Evolutionary conservation across 1,139 yeast species (phyloP).

Genomic region (Candida sp.): DNA sequence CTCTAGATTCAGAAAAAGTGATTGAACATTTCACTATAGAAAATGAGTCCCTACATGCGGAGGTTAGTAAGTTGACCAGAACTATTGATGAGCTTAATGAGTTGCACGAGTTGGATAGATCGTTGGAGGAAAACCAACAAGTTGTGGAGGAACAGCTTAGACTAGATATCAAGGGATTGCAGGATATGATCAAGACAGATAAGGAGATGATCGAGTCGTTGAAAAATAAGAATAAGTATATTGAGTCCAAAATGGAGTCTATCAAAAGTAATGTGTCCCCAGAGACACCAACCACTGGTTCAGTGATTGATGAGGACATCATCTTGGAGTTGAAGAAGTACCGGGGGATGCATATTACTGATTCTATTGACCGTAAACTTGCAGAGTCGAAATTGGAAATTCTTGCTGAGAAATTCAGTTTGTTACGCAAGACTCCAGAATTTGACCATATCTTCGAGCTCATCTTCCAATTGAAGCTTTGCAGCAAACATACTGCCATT

Average conservation of each 20-base stretch:
- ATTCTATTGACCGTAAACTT: slow-evolving; percentile 5
- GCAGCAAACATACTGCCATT: slow-evolving; percentile 3
- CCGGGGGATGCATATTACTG: background rate
- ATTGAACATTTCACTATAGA: slow-evolving; percentile 56
- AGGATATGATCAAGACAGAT: slow-evolving; percentile 22
- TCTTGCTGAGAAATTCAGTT: background rate
- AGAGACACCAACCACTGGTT: slow-evolving; percentile 1
- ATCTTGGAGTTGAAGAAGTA: slow-evolving; percentile 3
- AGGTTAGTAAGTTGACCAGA: slow-evolving; percentile 33
- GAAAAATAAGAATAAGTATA: slow-evolving; percentile 9
- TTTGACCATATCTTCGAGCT: background rate
- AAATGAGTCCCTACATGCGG: slow-evolving; percentile 43
- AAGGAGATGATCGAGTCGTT: slow-evolving; percentile 22
- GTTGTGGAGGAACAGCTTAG: slow-evolving; percentile 55
- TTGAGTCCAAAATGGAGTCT: slow-evolving; percentile 10
- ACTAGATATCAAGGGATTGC: slow-evolving; percentile 37
- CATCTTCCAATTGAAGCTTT: slow-evolving; percentile 2
- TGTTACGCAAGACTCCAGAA: background rate
- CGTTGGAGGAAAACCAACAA: slow-evolving; percentile 56
- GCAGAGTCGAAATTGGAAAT: slow-evolving; percentile 4
- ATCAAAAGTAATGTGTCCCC: background rate
- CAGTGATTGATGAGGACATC: slow-evolving; percentile 5
- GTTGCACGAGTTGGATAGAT: slow-evolving; percentile 55
- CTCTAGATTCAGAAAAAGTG: slow-evolving; percentile 42
- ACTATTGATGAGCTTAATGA: slow-evolving; percentile 58